Evolutionary conservation across 1,284 basidiomycete genomes (phyloP).

Genomic region (Moesziomyces parantarcticus): DNA sequence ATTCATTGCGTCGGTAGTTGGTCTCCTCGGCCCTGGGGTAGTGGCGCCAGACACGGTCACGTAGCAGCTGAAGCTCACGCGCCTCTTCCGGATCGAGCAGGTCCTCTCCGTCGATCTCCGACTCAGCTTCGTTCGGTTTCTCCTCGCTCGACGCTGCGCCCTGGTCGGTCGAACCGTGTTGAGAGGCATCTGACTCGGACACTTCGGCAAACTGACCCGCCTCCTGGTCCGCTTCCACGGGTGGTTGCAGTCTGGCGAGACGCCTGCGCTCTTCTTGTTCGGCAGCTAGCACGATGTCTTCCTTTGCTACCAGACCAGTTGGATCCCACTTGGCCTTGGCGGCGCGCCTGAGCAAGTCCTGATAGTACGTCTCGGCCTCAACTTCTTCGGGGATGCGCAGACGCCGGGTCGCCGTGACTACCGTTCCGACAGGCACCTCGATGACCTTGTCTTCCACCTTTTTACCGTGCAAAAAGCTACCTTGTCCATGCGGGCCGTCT

Average conservation of each 20-base stretch:
- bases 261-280: slow-evolving; percentile 24
- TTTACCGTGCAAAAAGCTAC: slow-evolving; percentile 59
- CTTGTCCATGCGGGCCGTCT: slow-evolving; percentile 62
- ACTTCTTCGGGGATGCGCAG: slow-evolving; percentile 45
- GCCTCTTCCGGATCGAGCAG: slow-evolving; percentile 38
- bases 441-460: slow-evolving; percentile 55
- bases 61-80: slow-evolving; percentile 40
- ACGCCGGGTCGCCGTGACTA: slow-evolving; percentile 51
- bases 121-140: slow-evolving; percentile 11
- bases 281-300: slow-evolving; percentile 32
- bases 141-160: background rate
- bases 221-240: slow-evolving; percentile 23
- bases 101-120: slow-evolving; percentile 39
- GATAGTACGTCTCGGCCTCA: slow-evolving; percentile 49
- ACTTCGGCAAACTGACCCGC: background rate
- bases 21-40: slow-evolving; percentile 63
- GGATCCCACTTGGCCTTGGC: slow-evolving; percentile 46
- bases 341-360: slow-evolving; percentile 40
- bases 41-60: slow-evolving; percentile 65
- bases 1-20: slow-evolving; percentile 59
- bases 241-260: slow-evolving; percentile 13
- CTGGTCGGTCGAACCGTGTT: background rate
- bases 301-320: slow-evolving; percentile 36
- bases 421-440: slow-evolving; percentile 65
- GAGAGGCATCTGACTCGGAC: too few relatives aligned